Evolutionary conservation across 2,329 filamentous ascomycete genomes (phyloP).

Genomic region (Phialophora verrucosa): DNA sequence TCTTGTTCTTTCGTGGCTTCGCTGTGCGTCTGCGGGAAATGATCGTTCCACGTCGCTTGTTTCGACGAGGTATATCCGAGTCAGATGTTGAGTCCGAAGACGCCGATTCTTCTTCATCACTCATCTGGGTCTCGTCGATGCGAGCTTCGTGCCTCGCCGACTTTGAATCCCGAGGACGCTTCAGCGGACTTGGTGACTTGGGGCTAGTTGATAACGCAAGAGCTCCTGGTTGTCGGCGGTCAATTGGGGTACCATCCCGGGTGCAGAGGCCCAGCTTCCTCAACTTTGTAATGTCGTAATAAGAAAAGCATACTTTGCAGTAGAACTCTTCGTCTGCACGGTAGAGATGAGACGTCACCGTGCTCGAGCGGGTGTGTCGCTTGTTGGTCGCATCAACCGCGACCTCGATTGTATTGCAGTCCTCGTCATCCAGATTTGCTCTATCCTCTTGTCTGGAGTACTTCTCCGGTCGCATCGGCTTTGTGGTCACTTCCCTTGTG

Average conservation of each 20-base stretch:
- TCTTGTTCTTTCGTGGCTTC: not conserved
- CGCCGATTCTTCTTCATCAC: slow-evolving; percentile 8
- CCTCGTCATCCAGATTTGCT: not conserved
- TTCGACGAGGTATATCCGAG: slow-evolving; percentile 12
- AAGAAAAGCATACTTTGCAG: slow-evolving; percentile 30
- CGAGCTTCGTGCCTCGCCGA: not conserved
- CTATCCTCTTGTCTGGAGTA: slow-evolving; percentile 1
- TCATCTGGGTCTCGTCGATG: not conserved
- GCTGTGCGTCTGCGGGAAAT: not conserved
- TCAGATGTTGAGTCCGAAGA: slow-evolving; percentile 5
- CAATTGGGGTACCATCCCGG: slow-evolving; percentile 64
- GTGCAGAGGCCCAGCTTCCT: slow-evolving; percentile 59
- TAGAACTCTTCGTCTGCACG: slow-evolving; percentile 23
- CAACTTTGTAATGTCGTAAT: slow-evolving; percentile 7
- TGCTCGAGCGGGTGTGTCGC: not conserved
- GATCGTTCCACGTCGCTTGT: slow-evolving; percentile 8
- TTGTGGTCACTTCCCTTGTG: not conserved
- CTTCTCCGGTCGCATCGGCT: not conserved
- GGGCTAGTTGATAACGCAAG: not conserved
- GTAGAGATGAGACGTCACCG: slow-evolving; percentile 9
- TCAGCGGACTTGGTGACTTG: slow-evolving; percentile 11
- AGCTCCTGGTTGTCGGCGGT: not conserved
- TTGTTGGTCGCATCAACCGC: slow-evolving; percentile 3
- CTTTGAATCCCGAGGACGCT: slow-evolving; percentile 6
- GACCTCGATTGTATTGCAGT: slow-evolving; percentile 9